Evolutionary conservation across 2,329 filamentous ascomycete genomes (phyloP).

Genomic region (Fusarium stilboides): DNA sequence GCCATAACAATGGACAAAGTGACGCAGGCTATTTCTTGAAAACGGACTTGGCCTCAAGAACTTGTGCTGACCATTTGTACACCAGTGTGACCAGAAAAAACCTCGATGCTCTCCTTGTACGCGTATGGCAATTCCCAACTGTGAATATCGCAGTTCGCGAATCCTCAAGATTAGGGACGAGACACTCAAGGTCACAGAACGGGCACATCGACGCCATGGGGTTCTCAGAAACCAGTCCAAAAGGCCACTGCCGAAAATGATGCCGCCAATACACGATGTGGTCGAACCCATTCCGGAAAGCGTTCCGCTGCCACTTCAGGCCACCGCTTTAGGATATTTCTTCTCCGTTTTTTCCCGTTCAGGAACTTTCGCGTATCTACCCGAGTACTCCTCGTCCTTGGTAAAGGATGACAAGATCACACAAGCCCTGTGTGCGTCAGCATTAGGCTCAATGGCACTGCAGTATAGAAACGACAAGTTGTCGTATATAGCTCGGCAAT

Average conservation of each 20-base stretch:
- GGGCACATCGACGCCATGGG: neutral
- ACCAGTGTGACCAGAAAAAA: constrained; percentile 8
- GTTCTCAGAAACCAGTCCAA: too few relatives aligned
- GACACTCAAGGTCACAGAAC: neutral
- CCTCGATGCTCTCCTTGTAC: constrained; percentile 3
- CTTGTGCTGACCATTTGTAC: neutral
- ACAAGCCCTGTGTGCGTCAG: constrained; percentile 3
- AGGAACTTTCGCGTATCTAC: neutral
- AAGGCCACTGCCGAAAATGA: neutral
- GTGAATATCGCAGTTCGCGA: neutral
- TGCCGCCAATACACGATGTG: neutral
- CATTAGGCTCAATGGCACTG: constrained; percentile 9
- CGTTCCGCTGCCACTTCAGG: neutral
- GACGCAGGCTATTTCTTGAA: neutral
- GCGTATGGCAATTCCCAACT: neutral
- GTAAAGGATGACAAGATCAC: neutral
- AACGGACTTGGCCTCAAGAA: neutral
- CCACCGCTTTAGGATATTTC: constrained; percentile 8
- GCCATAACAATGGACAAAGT: neutral
- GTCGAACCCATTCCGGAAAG: neutral
- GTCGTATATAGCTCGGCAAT: neutral
- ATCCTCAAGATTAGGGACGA: constrained; percentile 2
- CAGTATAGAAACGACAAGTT: neutral
- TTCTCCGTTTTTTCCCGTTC: constrained; percentile 4
- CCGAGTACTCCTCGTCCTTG: neutral